Base-by-base conservation (phyloP, 805 yeast species). In the Brettanomyces sp. region DNA sequence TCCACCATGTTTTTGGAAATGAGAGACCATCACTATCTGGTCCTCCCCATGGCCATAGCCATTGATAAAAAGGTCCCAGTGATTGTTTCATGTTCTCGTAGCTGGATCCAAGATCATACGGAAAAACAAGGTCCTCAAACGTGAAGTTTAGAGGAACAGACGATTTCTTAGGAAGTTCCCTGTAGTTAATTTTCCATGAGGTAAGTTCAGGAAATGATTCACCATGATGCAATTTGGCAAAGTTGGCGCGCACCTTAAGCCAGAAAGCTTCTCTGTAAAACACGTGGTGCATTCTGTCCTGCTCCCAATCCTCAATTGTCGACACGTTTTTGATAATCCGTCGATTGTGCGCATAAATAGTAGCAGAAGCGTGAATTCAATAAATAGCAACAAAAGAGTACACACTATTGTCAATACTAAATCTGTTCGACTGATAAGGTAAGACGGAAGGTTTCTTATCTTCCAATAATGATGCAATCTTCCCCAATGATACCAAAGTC, bases 251-350 rank as follows among this genome's bases (percentile, higher is more conserved):
- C 25, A 77, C 70, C 54, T 64, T 73, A 37, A 50, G 56, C 78
- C 79, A 82, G 46, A 85, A 65, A 41, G 74, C 64, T 39, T 72
- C 78, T 2, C 75, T 72, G 44, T 76, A 70, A 47, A 79, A 75
- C 51, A 84, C 84, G 3, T 79, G 67, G 44, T 79, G 88, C 2
- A 87, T 69, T 53, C 98, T 73, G 52, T 93, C 98, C 62, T 70
- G 62, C 56, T 91, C 98, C 99, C 99, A 91, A 2, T 74, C 69
- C 65, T 91, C 99, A 45, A 91, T 90, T 59, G 87, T 95, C 1
- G 97, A 81, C 75, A 77, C 82, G 24, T 96, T 96, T 28, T 64
- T 1, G 74, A 51, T 50, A 79, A 67, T 56, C 80, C 79, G 36
- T 68, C 60, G 2, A 82, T 14, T 45, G 89, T 82, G 54, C 96